These are phyloP conservation scores for California macrophylla DNA, from an alignment of 441 rosid species.

Conservation along the genomic window DNA sequence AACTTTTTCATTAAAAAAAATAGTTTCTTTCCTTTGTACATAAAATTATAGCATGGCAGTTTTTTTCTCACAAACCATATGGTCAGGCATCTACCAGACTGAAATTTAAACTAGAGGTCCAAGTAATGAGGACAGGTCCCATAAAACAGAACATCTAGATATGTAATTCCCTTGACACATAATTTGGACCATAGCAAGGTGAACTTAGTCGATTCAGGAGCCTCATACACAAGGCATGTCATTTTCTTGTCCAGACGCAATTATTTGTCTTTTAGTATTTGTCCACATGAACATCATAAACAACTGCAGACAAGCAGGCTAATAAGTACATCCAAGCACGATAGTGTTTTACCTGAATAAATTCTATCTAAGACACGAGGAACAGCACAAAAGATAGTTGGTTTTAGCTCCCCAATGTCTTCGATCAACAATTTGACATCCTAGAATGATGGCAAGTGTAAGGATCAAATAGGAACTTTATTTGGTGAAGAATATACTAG, in stretches of 20 bases:
- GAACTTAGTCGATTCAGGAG: too few relatives aligned
- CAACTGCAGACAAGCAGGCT: background rate
- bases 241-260: too few relatives aligned
- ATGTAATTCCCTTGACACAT: too few relatives aligned
- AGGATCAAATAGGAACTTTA: background rate
- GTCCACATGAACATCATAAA: too few relatives aligned
- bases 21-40: background rate
- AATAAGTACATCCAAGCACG: background rate
- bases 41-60: background rate
- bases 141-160: too few relatives aligned
- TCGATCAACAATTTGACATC: slow-evolving; percentile 83
- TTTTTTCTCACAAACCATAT: background rate
- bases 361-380: slow-evolving; percentile 94
- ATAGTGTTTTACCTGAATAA: slow-evolving; percentile 44
- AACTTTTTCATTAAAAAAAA: background rate
- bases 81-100: background rate
- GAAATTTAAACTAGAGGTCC: background rate
- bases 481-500: slow-evolving; percentile 6
- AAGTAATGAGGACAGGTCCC: background rate
- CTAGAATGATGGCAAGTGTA: slow-evolving; percentile 28
- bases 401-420: slow-evolving; percentile 85
- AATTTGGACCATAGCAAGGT: too few relatives aligned
- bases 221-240: too few relatives aligned
- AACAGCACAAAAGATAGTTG: slow-evolving; percentile 82
- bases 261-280: too few relatives aligned